phyloP scores from a whole-genome alignment of 2,329 filamentous ascomycete species.

The Eurotiales sp. region DNA sequence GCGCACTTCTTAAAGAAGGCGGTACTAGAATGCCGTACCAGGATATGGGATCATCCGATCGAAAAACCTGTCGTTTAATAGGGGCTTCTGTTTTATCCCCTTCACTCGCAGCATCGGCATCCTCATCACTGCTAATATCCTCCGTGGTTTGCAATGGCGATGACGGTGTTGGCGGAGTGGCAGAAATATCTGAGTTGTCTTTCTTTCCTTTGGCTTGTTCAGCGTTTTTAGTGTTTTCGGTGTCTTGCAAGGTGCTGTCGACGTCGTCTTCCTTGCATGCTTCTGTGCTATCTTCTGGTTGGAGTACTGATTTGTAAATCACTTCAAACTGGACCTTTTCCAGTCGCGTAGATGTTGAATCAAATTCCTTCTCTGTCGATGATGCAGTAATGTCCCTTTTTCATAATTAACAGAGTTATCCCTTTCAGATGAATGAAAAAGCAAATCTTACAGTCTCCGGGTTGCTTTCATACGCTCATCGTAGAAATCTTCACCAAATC shows the following conservation, averaged over 20 bases:
- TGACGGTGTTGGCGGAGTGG: slow-evolving; percentile 5
- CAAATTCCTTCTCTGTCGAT: not conserved
- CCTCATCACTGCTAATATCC: slow-evolving; percentile 3
- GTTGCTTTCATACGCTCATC: slow-evolving; percentile 50
- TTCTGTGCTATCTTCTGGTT: not conserved
- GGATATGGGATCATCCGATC: slow-evolving; percentile 40
- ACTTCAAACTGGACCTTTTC: slow-evolving; percentile 2
- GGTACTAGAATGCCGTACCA: slow-evolving; percentile 51
- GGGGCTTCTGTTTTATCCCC: slow-evolving; percentile 16
- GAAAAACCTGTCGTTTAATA: slow-evolving; percentile 26
- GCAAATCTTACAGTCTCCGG: slow-evolving; percentile 32
- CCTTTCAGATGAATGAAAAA: not conserved
- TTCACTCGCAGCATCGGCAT: not conserved
- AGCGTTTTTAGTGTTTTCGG: not conserved
- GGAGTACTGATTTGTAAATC: slow-evolving; percentile 6
- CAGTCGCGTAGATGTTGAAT: not conserved
- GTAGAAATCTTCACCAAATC: slow-evolving; percentile 48
- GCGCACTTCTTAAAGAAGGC: slow-evolving; percentile 40
- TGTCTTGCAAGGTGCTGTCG: not conserved
- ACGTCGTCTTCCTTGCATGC: not conserved
- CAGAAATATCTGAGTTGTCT: slow-evolving; percentile 8
- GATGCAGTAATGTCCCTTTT: slow-evolving; percentile 5
- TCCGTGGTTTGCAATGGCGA: slow-evolving; percentile 1
- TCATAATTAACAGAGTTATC: not conserved
- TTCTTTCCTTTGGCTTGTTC: too few species aligned